A percentile compares a stretch with the other conserved stretches of the same genome.
phyloP scores from a whole-genome alignment of 1,284 basidiomycete genomes.

The Trametes sp. region DNA sequence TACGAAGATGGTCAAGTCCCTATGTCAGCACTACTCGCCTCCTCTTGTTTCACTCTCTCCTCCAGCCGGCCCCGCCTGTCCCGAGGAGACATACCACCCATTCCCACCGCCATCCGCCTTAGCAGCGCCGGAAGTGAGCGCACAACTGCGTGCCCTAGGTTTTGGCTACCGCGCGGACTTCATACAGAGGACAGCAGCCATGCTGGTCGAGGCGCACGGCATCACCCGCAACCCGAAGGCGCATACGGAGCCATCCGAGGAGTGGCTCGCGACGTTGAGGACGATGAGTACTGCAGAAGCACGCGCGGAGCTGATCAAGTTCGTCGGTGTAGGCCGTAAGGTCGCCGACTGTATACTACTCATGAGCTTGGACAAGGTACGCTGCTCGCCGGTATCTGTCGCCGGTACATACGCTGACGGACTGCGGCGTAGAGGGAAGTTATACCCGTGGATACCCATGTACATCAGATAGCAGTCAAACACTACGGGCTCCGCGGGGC shows the following conservation, averaged over 20 bases:
- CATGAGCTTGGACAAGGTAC: slow-evolving; percentile 94
- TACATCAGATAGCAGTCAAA: slow-evolving; percentile 86
- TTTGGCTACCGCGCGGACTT: slow-evolving; percentile 97
- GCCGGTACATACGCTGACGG: background rate
- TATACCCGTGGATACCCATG: slow-evolving; percentile 93
- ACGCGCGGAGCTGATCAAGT: slow-evolving; percentile 77
- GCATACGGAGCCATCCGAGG: slow-evolving; percentile 56
- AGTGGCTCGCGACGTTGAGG: slow-evolving; percentile 70
- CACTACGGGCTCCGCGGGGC: slow-evolving; percentile 76
- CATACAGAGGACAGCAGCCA: slow-evolving; percentile 84
- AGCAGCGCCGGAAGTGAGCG: slow-evolving; percentile 66
- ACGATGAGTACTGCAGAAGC: slow-evolving; percentile 62
- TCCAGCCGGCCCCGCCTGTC: slow-evolving; percentile 38
- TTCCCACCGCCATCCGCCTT: slow-evolving; percentile 85
- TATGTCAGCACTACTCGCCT: slow-evolving; percentile 76
- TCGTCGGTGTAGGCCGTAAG: slow-evolving; percentile 94
- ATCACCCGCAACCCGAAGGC: slow-evolving; percentile 29
- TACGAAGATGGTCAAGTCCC: slow-evolving; percentile 85
- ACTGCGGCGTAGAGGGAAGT: slow-evolving; percentile 66
- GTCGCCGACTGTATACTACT: slow-evolving; percentile 95
- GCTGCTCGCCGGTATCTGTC: slow-evolving; percentile 13
- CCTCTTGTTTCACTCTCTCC: slow-evolving; percentile 61
- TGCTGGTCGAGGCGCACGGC: slow-evolving; percentile 71
- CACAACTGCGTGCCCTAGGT: slow-evolving; percentile 80
- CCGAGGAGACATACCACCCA: slow-evolving; percentile 68